These are phyloP conservation scores for Ceratobasidium sp. DNA, from an alignment of 1,284 basidiomycete species.

Conservation along the genomic window DNA sequence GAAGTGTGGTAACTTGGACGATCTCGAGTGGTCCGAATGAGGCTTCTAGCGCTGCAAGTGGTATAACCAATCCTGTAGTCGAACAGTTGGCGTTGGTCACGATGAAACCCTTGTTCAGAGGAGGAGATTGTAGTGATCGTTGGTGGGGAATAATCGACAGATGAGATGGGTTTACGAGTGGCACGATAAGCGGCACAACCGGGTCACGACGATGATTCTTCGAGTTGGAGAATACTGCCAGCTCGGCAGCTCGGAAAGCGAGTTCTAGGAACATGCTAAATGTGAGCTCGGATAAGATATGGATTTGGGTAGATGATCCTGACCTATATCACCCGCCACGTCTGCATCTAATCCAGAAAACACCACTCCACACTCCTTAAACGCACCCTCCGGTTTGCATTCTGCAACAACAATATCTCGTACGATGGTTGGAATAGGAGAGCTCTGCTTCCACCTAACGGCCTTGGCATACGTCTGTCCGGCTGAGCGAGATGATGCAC, in stretches of 20 bases:
- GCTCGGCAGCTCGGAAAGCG: conserved; percentile 87
- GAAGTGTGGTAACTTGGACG: conserved; percentile 93
- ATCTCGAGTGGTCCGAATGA: conserved; percentile 93
- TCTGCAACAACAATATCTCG: conserved; percentile 78
- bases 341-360: conserved; percentile 97
- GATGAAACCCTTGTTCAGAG: conserved; percentile 90
- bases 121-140: conserved; percentile 72
- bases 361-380: conserved; percentile 85
- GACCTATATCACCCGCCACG: conserved; percentile 94
- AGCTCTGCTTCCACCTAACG: conserved; percentile 91
- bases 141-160: conserved; percentile 88
- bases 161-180: conserved; percentile 93
- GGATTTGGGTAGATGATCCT: conserved; percentile 49
- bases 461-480: conserved; percentile 85
- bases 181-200: conserved; percentile 95
- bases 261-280: conserved; percentile 62
- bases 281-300: not conserved
- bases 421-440: conserved; percentile 76
- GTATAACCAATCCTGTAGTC: conserved; percentile 93
- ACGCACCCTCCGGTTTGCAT: conserved; percentile 78
- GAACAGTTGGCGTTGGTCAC: conserved; percentile 99
- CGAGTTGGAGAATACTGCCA: conserved; percentile 97
- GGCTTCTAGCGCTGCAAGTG: conserved; percentile 90
- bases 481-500: conserved; percentile 89
- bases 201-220: conserved; percentile 96